Evolutionary conservation across 805 yeast genomes (phyloP), one percentile per base, ranked within the genome.

Genomic region (Jamesozyma rosinii): DNA sequence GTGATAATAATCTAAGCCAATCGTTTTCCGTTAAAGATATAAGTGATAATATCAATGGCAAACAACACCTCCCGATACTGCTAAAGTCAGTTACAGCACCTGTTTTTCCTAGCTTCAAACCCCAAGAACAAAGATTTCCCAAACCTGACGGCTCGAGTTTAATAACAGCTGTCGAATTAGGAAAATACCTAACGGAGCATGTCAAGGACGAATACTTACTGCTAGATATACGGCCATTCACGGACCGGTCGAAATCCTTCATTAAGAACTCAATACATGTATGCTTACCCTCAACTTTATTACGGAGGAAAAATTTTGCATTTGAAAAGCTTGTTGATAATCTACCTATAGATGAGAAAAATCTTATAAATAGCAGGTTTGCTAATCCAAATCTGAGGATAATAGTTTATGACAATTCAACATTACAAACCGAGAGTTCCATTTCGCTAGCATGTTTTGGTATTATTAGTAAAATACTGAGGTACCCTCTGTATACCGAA

Each of bases 221-320:
- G 11, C 40, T 60, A 11, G 97, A 89, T 58, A 80, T 83, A 10
- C 68, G 97, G 43, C 85, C 96, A 0, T 86, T 79, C 57, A 79
- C 83, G 20, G 90, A 84, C 44, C 86, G 68, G 57, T 71, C 79
- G 35, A 73, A 69, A 46, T 57, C 70, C 2, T 87, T 81, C 48
- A 61, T 90, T 11, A 54, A 52, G 3, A 68, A 73, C 35, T 75
- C 97, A 0, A 67, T 85, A 37, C 86, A 86, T 58, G 72, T 90
- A 31, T 85, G 95, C 60, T 65, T 89, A 13, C 97, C 97, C 1
- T 82, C 95, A n/a, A 89, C 97, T 0, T 68, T 89, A 35, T 66
- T 89, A 49, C 83, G 80, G 58, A 73, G 97, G 49, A 68, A 78
- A 27, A 81, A 80, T 42, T 89, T 84, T 54, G 77, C 79, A 2